Evolutionary conservation across 2,329 filamentous ascomycete species (phyloP), one percentile per base, ranked within the genome.

Genomic region (Cladobotryum mycophilum): DNA sequence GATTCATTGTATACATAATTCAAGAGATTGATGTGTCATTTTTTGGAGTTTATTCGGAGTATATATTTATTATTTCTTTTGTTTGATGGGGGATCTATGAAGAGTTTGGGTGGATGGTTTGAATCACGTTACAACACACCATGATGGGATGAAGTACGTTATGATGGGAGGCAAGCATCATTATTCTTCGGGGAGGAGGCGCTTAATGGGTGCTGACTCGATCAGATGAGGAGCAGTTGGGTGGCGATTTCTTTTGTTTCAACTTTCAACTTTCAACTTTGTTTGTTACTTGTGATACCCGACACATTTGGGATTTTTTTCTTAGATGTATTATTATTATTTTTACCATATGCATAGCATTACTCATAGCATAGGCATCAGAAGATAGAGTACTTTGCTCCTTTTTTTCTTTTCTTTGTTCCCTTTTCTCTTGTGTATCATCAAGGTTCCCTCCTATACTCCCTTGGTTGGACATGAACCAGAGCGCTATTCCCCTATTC

Each of bases 241-340:
- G 3, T n/a, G 20, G 22, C 18, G 38, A 41, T n/a, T 30, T 48
- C 47, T 33, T 22, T 43, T 38, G 41, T 51, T 38, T 30, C 33
- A 25, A 18, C 37, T 47, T 18, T 11, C 15, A 18, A 4, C 7
- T 4, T 25, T 30, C 9, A 15, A 20, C 20, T 45, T 47, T 48
- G 18, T 13, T 13, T 2, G 15, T 48, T 41, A 22, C 41, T 48
- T 35, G 41, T 49, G 51, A 53, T 53, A 53, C 51, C 51, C 41
- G 41, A 41, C 25, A 41, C 17, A 49, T 41, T 45, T 43, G 42
- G 33, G 51, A 44, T 53, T 45, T 34, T 41, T 9, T 41, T 38
- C 41, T 48, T 48, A 40, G 41, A 35, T 53, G 47, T 53, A 52
- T 36, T 40, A 49, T 36, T 40, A 49, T 45, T 45, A 53, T 46